These are phyloP conservation scores for Chrysoporthe austroafricana DNA, from an alignment of 2,329 filamentous ascomycete genomes.

Conservation along the genomic window DNA sequence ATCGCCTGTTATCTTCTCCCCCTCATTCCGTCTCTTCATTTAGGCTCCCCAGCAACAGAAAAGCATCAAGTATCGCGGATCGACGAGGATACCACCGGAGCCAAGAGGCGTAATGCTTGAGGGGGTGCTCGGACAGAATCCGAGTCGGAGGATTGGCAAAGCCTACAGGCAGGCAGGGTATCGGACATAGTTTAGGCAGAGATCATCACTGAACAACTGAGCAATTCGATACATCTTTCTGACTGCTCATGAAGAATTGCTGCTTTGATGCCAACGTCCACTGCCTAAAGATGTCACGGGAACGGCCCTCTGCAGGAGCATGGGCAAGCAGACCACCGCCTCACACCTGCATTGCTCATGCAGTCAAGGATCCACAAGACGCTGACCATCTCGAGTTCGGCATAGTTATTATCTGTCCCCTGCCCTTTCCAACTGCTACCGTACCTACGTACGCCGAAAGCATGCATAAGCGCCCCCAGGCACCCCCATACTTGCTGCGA, in stretches of 20 bases:
- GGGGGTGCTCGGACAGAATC: background rate
- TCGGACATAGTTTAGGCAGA: background rate
- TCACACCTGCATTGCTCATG: background rate
- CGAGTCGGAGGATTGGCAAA: background rate
- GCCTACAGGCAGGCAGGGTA: background rate
- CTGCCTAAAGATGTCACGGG: slow-evolving; percentile 2
- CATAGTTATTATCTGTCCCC: background rate
- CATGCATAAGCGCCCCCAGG: background rate
- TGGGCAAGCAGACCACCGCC: slow-evolving; percentile 5
- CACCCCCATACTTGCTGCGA: slow-evolving; percentile 9
- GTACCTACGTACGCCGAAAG: background rate
- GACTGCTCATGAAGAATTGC: background rate
- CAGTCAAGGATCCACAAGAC: background rate
- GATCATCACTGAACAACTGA: background rate
- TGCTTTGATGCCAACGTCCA: background rate
- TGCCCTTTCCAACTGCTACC: background rate
- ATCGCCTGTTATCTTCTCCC: slow-evolving; percentile 7
- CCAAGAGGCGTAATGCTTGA: background rate
- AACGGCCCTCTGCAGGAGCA: slow-evolving; percentile 5
- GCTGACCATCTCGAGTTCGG: background rate
- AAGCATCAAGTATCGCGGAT: background rate
- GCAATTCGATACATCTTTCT: background rate
- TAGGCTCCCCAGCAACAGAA: background rate
- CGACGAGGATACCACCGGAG: slow-evolving; percentile 1
- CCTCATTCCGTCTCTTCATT: background rate